These are phyloP conservation scores for Trichoderma sp. DNA, from an alignment of 2,329 filamentous ascomycete species.

Conservation along the genomic window DNA sequence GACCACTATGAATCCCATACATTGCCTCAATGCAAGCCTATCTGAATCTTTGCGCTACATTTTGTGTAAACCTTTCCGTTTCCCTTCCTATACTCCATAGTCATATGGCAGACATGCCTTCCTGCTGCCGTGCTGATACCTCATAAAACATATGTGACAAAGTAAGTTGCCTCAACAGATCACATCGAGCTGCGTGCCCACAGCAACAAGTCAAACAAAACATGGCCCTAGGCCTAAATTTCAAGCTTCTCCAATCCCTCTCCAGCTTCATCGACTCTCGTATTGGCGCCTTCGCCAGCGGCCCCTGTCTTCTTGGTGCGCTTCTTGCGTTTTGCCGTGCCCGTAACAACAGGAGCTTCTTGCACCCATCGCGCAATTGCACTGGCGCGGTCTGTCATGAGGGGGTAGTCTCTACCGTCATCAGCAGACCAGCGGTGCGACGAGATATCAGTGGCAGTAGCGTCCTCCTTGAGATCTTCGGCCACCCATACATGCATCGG, in stretches of 20 bases:
- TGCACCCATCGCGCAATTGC: slow-evolving; percentile 70
- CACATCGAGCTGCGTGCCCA: neutral
- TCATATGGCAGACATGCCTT: neutral
- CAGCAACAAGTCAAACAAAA: neutral
- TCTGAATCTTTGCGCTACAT: neutral
- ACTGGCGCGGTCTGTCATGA: slow-evolving; percentile 68
- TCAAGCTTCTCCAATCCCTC: neutral
- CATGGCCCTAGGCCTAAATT: neutral
- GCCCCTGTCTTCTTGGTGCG: slow-evolving; percentile 29
- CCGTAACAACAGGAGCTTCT: slow-evolving; percentile 52
- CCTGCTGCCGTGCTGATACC: neutral
- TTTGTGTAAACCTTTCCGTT: neutral
- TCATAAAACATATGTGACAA: neutral
- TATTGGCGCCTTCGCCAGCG: neutral
- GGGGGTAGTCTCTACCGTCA: slow-evolving; percentile 67
- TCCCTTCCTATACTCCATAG: neutral
- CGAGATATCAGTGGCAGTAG: neutral
- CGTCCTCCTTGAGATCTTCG: neutral
- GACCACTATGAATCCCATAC: neutral
- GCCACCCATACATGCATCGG: neutral
- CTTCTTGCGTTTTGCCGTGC: slow-evolving; percentile 43
- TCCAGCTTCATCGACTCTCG: neutral
- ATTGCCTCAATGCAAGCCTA: neutral
- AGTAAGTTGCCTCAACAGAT: neutral
- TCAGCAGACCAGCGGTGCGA: slow-evolving; percentile 63